Base-by-base conservation (phyloP, 2,329 filamentous ascomycete species). In the Colletotrichum chlorophyti region DNA sequence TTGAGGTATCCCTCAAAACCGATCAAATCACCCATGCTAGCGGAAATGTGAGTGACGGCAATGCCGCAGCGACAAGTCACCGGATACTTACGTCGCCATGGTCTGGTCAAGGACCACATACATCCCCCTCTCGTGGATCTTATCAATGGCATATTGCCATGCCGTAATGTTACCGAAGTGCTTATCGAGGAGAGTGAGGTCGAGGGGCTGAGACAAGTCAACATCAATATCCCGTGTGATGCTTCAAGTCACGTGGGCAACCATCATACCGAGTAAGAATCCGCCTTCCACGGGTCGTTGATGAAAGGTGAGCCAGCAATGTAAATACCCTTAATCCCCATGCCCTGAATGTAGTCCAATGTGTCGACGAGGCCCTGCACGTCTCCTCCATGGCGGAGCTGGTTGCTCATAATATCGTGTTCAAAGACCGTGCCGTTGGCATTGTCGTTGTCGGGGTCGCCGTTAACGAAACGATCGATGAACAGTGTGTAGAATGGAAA, bases 31-130 rank as follows among this genome's bases (percentile, higher is more conserved):
- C 83, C 82, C 80, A 89, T 79, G 5, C 86, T 89, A 45, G 83
- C 17, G 26, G 26, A 29, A 17, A 46, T n/a, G 51, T 49, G 41
- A 59, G 51, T 26, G 31, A 55, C 55, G 32, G 24, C 14, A 29
- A 50, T 14, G 32, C 15, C 12, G 27, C 17, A 7, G 17, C 29
- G 23, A 26, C 15, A n/a, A 21, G 11, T 17, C 12, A 37, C 27
- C 12, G 6, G 14, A 23, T 49, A 55, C 55, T 59, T 38, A 59
- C 55, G 55, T 59, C 15, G 55, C 80, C 68, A 89, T 79, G 2
- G 86, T 89, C 65, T 88, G 88, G 67, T 89, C 86, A 58, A 89
- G 70, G 27, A 89, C 73, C 35, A 89, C 83, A 72, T 87, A 88
- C 85, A 89, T 89, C 50, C 78, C 82, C 26, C 83, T 77, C 3